Conservation (phyloP, 2,329 filamentous ascomycete species). For the Ophioceras dolichostomum region DNA sequence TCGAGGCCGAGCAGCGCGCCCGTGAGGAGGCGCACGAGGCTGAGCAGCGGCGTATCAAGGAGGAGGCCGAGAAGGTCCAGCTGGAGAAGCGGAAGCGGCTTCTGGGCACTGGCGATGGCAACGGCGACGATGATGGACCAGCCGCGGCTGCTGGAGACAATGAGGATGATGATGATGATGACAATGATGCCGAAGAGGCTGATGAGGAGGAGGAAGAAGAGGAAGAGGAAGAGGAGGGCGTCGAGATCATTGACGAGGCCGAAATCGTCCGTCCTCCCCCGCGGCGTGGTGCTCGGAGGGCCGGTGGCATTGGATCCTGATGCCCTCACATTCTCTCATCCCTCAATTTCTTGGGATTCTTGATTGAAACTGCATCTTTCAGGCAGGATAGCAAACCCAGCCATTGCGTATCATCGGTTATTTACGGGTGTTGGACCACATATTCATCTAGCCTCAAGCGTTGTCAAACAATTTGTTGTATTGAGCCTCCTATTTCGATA, state of each 20-base stretch:
- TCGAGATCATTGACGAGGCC: neutral
- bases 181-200: no score
- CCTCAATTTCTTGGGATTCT: no score
- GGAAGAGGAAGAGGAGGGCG: neutral
- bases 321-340: neutral
- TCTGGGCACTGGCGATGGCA: constrained; percentile 16
- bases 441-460: no score
- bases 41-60: constrained; percentile 29
- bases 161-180: neutral
- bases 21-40: constrained; percentile 31
- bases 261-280: neutral
- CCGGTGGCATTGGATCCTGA: neutral
- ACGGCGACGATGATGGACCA: neutral
- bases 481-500: no score
- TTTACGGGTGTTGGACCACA: no score
- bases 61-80: constrained; percentile 34
- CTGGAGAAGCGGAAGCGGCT: constrained; percentile 35
- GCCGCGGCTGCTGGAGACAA: neutral
- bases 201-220: no score
- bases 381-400: no score
- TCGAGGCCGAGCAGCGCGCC: constrained; percentile 37
- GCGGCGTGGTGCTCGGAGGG: neutral
- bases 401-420: no score
- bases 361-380: no score
- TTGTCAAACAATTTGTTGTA: no score